Conservation (phyloP, 139 green algal species). For the Yamagishiella unicocca region DNA sequence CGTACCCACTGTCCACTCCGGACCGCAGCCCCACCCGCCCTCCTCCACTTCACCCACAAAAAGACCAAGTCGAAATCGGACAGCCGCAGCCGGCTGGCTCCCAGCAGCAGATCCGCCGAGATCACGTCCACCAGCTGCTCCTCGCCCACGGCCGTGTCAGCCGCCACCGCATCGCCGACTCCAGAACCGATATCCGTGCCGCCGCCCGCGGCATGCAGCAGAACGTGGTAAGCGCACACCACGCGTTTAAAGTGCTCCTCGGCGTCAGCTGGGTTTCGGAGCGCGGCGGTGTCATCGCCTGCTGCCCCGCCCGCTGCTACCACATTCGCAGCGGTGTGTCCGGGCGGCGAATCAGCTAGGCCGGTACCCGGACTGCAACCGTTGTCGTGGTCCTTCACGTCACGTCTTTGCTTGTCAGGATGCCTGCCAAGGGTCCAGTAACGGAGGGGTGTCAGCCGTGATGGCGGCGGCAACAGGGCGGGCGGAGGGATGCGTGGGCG, state of each 20-base stretch:
- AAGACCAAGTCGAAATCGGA: slow-evolving; percentile 37
- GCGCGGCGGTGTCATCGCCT: too few relatives aligned
- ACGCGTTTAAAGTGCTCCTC: slow-evolving; percentile 34
- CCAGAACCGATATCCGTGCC: background rate
- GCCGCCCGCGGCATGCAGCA: background rate
- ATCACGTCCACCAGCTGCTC: slow-evolving; percentile 14
- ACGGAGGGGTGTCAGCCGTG: too few relatives aligned
- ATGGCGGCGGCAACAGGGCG: too few relatives aligned
- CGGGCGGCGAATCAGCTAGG: too few relatives aligned
- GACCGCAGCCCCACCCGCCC: background rate
- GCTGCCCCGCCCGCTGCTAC: too few relatives aligned
- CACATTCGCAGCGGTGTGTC: too few relatives aligned
- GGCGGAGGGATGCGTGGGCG: too few relatives aligned
- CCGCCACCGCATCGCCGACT: background rate
- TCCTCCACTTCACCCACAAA: slow-evolving; percentile 10
- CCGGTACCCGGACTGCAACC: too few relatives aligned
- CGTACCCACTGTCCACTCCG: background rate
- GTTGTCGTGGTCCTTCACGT: too few relatives aligned
- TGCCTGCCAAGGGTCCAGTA: too few relatives aligned
- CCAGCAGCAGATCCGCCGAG: slow-evolving; percentile 32
- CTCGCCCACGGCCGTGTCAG: background rate
- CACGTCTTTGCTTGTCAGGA: too few relatives aligned
- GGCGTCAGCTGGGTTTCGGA: too few relatives aligned
- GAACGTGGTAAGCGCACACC: slow-evolving; percentile 7
- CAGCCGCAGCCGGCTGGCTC: slow-evolving; percentile 17